Evolutionary conservation across 2,329 filamentous ascomycete species (phyloP), one percentile per base, ranked within the genome.

Genomic region (Cordyceps farinosa): DNA sequence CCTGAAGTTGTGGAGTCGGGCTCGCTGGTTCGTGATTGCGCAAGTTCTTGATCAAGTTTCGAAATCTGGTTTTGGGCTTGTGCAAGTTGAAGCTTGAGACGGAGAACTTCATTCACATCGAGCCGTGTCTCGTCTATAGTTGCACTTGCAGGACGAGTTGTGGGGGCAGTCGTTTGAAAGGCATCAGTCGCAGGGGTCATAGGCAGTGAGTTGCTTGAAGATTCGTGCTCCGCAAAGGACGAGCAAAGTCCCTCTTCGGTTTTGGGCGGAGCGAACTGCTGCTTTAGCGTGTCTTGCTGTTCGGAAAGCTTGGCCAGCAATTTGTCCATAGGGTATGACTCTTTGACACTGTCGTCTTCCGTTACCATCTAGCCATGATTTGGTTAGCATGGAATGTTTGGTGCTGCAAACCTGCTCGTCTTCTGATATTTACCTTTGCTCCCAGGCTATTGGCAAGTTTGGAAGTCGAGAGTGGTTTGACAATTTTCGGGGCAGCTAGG

Each of bases 261-360:
- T 64, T 81, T 83, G 50, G 59, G 80, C 79, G 63, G 84, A 79
- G 34, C 10, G 65, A 82, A 84, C 70, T 89, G 86, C 73, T 85
- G 82, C 57, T 79, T 80, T 56, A 88, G 75, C n/a, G 81, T 73
- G 50, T 79, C 78, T 70, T 89, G 85, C 70, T 92, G 89, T 73
- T 92, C 87, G n/a, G 86, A 85, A 54, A 94, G 81, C 72, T 88
- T 90, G 62, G 88, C 85, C 67, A 92, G 79, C 58, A 92, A 84
- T 65, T 87, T 87, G 69, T 95, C 90, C 80, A 93, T 86, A 9
- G 82, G 80, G 62, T 80, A 83, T 36, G 75, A 67, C 47, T 82
- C 80, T 34, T 56, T 56, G 42, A 32, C 38, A 29, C 30, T 11
- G 34, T 11, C 34, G 42, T 50, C 51, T 61, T 71, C 50, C 70